Evolutionary conservation across 139 green algal genomes (phyloP).

Genomic region (Chlorella sp.): DNA sequence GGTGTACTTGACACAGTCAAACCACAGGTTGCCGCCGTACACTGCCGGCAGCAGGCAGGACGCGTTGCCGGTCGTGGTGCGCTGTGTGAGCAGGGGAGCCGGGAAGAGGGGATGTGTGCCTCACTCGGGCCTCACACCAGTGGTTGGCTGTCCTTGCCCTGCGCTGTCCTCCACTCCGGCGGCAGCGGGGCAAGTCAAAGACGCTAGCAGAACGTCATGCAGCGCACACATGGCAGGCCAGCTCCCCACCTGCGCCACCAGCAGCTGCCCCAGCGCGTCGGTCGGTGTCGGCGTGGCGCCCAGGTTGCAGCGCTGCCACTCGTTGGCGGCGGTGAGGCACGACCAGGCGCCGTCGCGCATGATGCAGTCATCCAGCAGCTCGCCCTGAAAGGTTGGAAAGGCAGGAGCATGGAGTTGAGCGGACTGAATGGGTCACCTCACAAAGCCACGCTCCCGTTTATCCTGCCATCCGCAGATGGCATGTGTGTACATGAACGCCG

Average conservation of each 20-base stretch:
- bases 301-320: conserved; percentile 27
- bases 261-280: background rate
- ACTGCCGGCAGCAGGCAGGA: conserved; percentile 38
- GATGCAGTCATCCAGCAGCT: conserved; percentile 36
- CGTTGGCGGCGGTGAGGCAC: background rate
- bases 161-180: too few species aligned
- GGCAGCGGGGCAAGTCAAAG: background rate
- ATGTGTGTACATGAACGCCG: too few species aligned
- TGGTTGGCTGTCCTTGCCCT: too few species aligned
- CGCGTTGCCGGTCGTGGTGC: background rate
- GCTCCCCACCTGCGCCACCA: conserved; percentile 22
- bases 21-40: conserved; percentile 8
- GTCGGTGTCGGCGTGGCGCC: background rate
- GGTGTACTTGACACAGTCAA: background rate
- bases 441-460: too few species aligned
- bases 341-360: conserved; percentile 13
- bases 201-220: background rate
- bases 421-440: too few species aligned
- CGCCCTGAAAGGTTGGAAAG: background rate
- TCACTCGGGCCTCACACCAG: background rate
- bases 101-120: background rate
- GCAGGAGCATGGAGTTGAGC: too few species aligned
- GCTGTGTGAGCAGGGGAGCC: background rate
- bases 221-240: too few species aligned
- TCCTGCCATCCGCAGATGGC: too few species aligned